These are phyloP conservation scores for Neonectria sp. DNA, from an alignment of 2,329 filamentous ascomycete species.

Conservation along the genomic window DNA sequence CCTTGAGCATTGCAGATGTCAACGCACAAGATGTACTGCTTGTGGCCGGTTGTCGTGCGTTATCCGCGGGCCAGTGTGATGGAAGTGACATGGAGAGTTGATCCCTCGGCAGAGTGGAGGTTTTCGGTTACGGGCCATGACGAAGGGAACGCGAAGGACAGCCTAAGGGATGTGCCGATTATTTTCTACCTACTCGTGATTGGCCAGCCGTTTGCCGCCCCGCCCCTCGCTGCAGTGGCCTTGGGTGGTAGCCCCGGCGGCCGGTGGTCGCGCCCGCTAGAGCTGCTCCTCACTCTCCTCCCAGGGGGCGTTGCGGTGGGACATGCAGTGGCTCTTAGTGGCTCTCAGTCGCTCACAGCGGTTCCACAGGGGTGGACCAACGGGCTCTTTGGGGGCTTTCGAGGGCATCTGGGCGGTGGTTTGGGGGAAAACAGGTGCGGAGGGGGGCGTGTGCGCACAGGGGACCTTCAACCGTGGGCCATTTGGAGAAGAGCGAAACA, in stretches of 20 bases:
- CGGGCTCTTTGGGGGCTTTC: conserved; percentile 31
- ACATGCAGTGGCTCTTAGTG: conserved; percentile 10
- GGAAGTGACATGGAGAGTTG: conserved; percentile 31
- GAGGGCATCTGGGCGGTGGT: conserved; percentile 20
- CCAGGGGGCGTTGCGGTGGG: conserved; percentile 20
- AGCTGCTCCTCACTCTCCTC: conserved; percentile 17
- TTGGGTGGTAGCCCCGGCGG: conserved; percentile 29
- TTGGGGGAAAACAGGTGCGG: conserved; percentile 3
- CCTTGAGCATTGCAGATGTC: conserved; percentile 9
- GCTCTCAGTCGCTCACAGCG: conserved; percentile 2
- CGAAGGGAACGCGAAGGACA: conserved; percentile 49
- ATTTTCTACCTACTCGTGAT: conserved; percentile 44
- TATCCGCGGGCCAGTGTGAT: conserved; percentile 27
- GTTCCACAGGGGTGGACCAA: conserved; percentile 26
- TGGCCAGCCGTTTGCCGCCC: conserved; percentile 23
- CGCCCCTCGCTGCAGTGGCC: conserved; percentile 27
- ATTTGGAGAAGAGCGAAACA: conserved; percentile 28
- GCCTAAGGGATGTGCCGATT: conserved; percentile 49
- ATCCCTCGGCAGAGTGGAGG: conserved; percentile 50
- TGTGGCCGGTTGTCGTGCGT: conserved; percentile 11
- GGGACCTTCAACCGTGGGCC: conserved; percentile 21
- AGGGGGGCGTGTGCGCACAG: conserved; percentile 10
- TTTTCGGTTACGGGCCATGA: conserved; percentile 50
- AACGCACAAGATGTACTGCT: conserved; percentile 18
- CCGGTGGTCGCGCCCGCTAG: conserved; percentile 30